Percentiles rank a stretch among this genome's conserved stretches.
These are phyloP conservation scores for Cucurbita maxima DNA, from an alignment of 306 rosid species.

Conservation along the genomic window DNA sequence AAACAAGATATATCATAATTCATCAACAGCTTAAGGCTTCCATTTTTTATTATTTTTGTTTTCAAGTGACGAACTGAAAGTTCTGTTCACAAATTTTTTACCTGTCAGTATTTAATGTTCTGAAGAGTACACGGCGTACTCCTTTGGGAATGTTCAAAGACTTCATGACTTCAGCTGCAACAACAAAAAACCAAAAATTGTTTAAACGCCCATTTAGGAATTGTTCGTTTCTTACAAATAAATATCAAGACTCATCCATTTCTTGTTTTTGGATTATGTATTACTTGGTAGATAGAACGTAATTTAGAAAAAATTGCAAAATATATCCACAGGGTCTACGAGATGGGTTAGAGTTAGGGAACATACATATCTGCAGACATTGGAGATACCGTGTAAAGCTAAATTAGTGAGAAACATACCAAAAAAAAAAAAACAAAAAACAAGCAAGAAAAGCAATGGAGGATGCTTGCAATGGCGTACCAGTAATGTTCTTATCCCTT, in stretches of 20 bases:
- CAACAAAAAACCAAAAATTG: neutral
- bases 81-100: neutral
- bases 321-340: neutral
- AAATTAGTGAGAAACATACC: neutral
- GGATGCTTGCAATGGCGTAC: slow-evolving; percentile 15
- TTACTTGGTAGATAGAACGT: neutral
- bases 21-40: neutral
- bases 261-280: neutral
- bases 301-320: neutral
- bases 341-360: neutral
- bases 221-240: neutral
- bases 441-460: neutral
- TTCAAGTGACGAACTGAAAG: neutral
- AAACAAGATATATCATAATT: neutral
- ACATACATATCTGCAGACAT: neutral
- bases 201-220: neutral
- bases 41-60: neutral
- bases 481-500: slow-evolving; percentile 48
- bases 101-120: slow-evolving; percentile 17
- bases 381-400: neutral
- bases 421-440: no score
- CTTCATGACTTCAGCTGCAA: slow-evolving; percentile 22
- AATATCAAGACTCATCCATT: neutral
- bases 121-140: slow-evolving; percentile 16
- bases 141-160: slow-evolving; percentile 18